A percentile compares a stretch with the other conserved stretches of the same genome.
These are phyloP conservation scores for Vanrija humicola DNA, from an alignment of 1,284 basidiomycete species.

Conservation along the genomic window DNA sequence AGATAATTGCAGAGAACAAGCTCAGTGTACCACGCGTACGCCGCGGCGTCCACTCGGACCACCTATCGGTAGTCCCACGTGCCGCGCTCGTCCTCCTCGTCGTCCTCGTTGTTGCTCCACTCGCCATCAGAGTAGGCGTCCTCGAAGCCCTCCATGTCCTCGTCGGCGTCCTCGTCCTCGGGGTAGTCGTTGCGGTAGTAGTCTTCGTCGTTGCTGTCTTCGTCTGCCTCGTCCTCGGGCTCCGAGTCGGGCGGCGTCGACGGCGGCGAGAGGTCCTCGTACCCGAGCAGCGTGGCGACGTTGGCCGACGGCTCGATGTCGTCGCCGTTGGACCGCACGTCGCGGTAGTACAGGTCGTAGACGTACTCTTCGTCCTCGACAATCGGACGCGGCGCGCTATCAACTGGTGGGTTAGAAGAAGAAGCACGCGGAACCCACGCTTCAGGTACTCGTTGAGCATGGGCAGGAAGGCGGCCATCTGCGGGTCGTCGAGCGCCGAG, in stretches of 20 bases:
- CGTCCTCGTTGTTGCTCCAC: constrained; percentile 26
- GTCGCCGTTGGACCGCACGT: constrained; percentile 16
- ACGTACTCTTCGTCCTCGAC: constrained; percentile 42
- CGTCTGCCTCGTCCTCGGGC: constrained; percentile 49
- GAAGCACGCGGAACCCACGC: constrained; percentile 20
- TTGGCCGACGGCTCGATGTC: constrained; percentile 3
- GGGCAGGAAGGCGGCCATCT: constrained; percentile 47
- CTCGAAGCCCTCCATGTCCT: constrained; percentile 43
- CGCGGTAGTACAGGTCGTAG: constrained; percentile 50
- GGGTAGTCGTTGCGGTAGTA: constrained; percentile 51
- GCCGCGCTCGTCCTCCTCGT: constrained; percentile 24
- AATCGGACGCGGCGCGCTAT: constrained; percentile 1
- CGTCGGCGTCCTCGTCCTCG: constrained; percentile 49
- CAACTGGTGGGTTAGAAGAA: constrained; percentile 12
- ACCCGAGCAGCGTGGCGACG: constrained; percentile 30
- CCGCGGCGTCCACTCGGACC: too few species aligned
- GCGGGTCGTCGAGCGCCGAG: constrained; percentile 25
- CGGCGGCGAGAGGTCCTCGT: constrained; percentile 37
- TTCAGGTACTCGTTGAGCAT: constrained; percentile 48
- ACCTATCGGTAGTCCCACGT: constrained; percentile 33
- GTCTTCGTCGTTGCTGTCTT: constrained; percentile 50
- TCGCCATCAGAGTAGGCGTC: constrained; percentile 29
- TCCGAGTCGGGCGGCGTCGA: constrained; percentile 39
- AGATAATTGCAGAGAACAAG: too few species aligned
- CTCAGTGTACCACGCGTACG: neutral